These are phyloP conservation scores for Zygnema circumcarinatum DNA, from an alignment of 139 green algal genomes.

Conservation along the genomic window DNA sequence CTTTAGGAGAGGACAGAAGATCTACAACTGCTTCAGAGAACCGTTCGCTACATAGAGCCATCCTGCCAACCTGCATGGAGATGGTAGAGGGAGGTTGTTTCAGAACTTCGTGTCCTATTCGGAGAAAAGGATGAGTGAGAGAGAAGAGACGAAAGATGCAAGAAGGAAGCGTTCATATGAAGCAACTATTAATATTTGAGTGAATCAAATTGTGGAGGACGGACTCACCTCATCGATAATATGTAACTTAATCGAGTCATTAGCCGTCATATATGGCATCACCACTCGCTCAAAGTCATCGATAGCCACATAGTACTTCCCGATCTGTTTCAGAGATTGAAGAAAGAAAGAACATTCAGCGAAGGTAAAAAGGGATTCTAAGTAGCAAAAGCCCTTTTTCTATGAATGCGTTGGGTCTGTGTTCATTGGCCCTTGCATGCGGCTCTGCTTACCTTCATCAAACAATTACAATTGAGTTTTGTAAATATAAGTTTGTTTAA, in stretches of 20 bases:
- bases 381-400: too few relatives aligned
- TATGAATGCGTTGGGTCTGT: too few relatives aligned
- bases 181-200: conserved; percentile 2
- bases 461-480: too few relatives aligned
- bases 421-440: neutral
- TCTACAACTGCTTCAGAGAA: conserved; percentile 41
- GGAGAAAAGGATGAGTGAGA: neutral
- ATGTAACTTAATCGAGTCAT: conserved; percentile 25
- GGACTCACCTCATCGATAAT: conserved; percentile 51
- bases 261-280: conserved; percentile 28
- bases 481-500: too few relatives aligned
- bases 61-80: conserved; percentile 34
- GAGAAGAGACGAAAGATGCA: neutral
- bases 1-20: conserved; percentile 39
- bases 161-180: conserved; percentile 9
- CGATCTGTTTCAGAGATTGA: conserved; percentile 10
- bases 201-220: too few relatives aligned
- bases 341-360: neutral
- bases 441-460: too few relatives aligned
- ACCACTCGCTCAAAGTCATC: conserved; percentile 54
- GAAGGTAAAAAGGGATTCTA: neutral
- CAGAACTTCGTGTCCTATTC: neutral
- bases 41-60: conserved; percentile 47
- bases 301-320: conserved; percentile 55
- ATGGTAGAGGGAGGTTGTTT: neutral